Evolutionary conservation across 345 rosid species (phyloP).

Genomic region (Moricandia moricandioides): DNA sequence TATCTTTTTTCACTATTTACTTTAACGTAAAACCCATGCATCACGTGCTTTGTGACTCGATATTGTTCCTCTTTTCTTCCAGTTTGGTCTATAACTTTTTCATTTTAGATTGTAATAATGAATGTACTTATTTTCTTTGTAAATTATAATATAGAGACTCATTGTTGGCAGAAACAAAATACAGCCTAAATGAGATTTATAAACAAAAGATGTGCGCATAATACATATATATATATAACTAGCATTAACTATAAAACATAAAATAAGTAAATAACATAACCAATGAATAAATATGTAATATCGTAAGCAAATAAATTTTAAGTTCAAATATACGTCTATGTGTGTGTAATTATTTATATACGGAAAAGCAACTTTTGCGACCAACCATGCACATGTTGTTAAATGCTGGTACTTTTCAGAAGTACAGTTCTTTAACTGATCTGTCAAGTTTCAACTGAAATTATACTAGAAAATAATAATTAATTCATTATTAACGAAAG

Average conservation of each 20-base stretch:
- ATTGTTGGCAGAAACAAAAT: neutral
- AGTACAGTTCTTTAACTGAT: constrained; percentile 25
- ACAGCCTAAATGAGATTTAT: neutral
- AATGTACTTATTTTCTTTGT: neutral
- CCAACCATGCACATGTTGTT: constrained; percentile 37
- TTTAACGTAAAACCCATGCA: constrained; percentile 26
- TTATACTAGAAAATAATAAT: neutral
- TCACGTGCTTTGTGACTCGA: constrained; percentile 33
- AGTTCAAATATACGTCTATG: neutral
- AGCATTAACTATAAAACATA: neutral
- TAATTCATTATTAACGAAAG: neutral
- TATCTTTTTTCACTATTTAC: constrained; percentile 24
- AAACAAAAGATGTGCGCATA: neutral
- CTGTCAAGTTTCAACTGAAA: constrained; percentile 25
- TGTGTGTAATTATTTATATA: neutral
- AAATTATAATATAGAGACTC: neutral
- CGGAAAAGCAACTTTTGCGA: constrained; percentile 18
- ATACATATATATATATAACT: neutral
- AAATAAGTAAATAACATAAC: neutral
- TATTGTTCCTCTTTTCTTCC: constrained; percentile 14
- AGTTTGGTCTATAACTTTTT: constrained; percentile 1
- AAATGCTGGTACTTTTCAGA: constrained; percentile 27
- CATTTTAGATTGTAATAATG: constrained; percentile 4
- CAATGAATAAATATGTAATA: neutral
- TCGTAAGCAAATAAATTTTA: too few relatives aligned